Base-by-base conservation (phyloP, 2,329 filamentous ascomycete species). In the Colletotrichum sp. region DNA sequence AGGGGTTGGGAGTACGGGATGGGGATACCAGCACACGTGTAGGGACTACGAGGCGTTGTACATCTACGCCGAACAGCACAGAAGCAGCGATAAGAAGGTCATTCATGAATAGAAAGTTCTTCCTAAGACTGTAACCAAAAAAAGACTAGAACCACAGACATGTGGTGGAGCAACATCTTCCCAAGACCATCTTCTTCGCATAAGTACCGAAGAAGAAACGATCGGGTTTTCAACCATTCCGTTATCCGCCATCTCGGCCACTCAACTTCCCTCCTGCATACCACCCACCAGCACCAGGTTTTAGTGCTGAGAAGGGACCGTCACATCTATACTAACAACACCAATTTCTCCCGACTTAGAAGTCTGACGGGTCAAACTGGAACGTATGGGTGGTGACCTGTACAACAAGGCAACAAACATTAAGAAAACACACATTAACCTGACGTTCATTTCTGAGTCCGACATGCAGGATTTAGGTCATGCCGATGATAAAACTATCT, bases 11-110 rank as follows among this genome's bases (percentile, higher is more conserved):
- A 69, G 70, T 30, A 70, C 34, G 10, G 77, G 71, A 7, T 78
- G 78, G 78, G 76, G 78, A 5, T 79, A 74, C 26, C 71, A 76
- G 55, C 78, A 79, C 34, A 71, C 62, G 3, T 79, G 78, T 9
- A 81, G 82, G 61, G 80, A 83, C 65, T 84, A 43, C 9, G 38
- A 43, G 38, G 38, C 38, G 9, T 43, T 43, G 18, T n/a, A 43
- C 38, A 43, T 43, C 38, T 43, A 43, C 18, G 38, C 38, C 18
- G 38, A 43, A 43, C 38, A 43, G 18, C 38, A 43, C 18, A n/a
- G 38, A n/a, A 43, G 38, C 38, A 12, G 18, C 18, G 38, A 43
- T 43, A 43, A 43, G 38, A 43, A 43, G 38, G 18, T 43, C 18
- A 43, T 43, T n/a, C 38, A 43, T 10, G 18, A n/a, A 43, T 43